phyloP scores from a whole-genome alignment of 169 alveolate species.

The Eimeria falciformis region DNA sequence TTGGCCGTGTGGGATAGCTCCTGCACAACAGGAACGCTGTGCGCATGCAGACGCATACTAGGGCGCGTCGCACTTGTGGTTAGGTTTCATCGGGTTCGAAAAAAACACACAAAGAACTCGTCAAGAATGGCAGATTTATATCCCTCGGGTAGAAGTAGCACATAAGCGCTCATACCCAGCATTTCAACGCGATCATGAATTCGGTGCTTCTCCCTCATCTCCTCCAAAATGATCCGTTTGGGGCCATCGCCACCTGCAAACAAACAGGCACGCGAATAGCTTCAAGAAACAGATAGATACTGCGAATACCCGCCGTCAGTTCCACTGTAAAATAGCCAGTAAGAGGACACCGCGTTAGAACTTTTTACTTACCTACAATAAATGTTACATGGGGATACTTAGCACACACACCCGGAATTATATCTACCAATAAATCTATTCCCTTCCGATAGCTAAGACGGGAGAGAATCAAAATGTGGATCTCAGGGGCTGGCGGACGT shows the following conservation, averaged over 20 bases:
- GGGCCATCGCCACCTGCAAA: constrained; percentile 99
- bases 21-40: constrained; percentile 71
- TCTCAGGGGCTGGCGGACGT: constrained; percentile 86
- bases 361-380: constrained; percentile 60
- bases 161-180: constrained; percentile 82
- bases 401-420: constrained; percentile 97
- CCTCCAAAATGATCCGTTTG: constrained; percentile 93
- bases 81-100: not conserved
- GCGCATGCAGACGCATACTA: not conserved
- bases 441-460: constrained; percentile 99
- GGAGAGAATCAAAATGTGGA: constrained; percentile 95
- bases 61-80: not conserved
- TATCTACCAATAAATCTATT: constrained; percentile 95
- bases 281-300: not conserved
- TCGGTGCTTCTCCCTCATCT: constrained; percentile 94
- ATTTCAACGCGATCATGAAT: constrained; percentile 95
- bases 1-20: constrained; percentile 94
- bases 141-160: too few species aligned
- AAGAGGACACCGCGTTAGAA: not conserved
- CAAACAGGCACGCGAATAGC: not conserved
- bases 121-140: too few species aligned
- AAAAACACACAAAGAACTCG: not conserved
- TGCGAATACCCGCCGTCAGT: not conserved
- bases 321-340: not conserved
- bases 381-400: constrained; percentile 90